Evolutionary conservation across 345 rosid species (phyloP).

Genomic region (Cardamine occulta): DNA sequence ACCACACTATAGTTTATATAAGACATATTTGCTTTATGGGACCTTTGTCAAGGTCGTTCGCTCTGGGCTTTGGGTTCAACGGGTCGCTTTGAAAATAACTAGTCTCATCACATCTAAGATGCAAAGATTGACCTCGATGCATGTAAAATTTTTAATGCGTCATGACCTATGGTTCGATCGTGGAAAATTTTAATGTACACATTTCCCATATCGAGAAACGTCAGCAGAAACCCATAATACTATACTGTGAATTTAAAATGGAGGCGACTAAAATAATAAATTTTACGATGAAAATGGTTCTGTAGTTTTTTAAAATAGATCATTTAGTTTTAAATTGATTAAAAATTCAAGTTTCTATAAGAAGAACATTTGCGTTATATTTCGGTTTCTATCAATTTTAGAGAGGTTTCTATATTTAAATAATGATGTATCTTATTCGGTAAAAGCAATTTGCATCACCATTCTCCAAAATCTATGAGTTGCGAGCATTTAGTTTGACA

Average conservation of each 20-base stretch:
- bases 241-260: background rate
- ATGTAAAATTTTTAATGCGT: too few species aligned
- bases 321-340: background rate
- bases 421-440: background rate
- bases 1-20: background rate
- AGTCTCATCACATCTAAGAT: too few species aligned
- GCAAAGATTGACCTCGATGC: too few species aligned
- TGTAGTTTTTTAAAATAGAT: background rate
- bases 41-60: too few species aligned
- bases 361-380: background rate
- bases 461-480: background rate
- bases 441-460: background rate
- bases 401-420: background rate
- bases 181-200: too few species aligned
- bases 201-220: background rate
- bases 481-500: background rate
- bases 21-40: background rate
- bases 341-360: background rate
- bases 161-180: too few species aligned
- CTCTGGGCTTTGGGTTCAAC: too few species aligned
- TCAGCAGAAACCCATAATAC: background rate
- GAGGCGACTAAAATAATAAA: background rate
- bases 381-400: too few species aligned
- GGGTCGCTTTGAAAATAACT: too few species aligned
- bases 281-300: background rate